phyloP scores from a whole-genome alignment of 495 filamentous ascomycete genomes.

The Penicillium canescens region DNA sequence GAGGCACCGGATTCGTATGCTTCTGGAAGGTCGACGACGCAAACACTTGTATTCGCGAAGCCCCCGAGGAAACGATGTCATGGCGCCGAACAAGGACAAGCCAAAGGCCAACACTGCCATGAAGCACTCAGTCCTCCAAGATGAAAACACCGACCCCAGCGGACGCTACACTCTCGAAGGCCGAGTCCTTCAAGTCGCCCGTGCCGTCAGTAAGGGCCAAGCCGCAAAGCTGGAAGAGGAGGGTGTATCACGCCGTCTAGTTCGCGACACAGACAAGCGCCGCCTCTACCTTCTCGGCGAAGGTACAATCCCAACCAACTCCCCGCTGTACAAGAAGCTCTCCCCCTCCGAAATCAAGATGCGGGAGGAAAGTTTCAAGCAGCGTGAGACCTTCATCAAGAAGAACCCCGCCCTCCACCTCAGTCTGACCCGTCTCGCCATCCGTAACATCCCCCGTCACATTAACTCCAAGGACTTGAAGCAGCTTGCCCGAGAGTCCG shows the following conservation, averaged over 20 bases:
- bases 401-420: constrained; percentile 87
- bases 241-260: constrained; percentile 60
- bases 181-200: constrained; percentile 78
- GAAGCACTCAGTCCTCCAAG: constrained; percentile 80
- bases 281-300: constrained; percentile 86
- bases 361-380: constrained; percentile 82
- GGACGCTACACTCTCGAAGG: constrained; percentile 89
- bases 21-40: constrained; percentile 79
- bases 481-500: constrained; percentile 80
- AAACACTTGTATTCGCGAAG: constrained; percentile 66
- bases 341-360: constrained; percentile 80
- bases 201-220: constrained; percentile 78
- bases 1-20: constrained; percentile 92
- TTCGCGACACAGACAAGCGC: constrained; percentile 85
- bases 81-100: constrained; percentile 36
- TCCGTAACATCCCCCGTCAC: constrained; percentile 88
- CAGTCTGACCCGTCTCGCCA: constrained; percentile 85
- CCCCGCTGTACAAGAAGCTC: constrained; percentile 72
- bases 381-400: constrained; percentile 86
- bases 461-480: constrained; percentile 89
- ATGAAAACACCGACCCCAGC: constrained; percentile 71
- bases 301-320: constrained; percentile 72
- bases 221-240: constrained; percentile 73
- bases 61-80: constrained; percentile 52
- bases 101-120: constrained; percentile 40